Conservation (phyloP, 495 filamentous ascomycete species). For the Aspergillus mulundensis region DNA sequence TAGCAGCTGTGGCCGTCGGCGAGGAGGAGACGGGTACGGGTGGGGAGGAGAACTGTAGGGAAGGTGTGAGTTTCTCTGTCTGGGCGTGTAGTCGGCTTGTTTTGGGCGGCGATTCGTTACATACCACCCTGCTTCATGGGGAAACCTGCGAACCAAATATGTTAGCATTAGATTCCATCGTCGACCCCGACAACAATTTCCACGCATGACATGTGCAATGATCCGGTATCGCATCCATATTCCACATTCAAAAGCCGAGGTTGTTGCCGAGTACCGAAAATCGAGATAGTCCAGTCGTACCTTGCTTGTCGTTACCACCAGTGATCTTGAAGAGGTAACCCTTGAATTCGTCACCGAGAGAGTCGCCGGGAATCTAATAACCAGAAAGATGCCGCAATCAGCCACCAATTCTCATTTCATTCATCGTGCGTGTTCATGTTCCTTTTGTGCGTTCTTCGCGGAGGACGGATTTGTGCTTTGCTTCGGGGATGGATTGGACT, state of each 20-base stretch:
- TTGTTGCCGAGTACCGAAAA: background rate
- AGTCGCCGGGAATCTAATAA: constrained; percentile 65
- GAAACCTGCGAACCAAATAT: constrained; percentile 55
- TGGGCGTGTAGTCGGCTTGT: constrained; percentile 14
- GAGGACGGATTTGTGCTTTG: background rate
- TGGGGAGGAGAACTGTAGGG: constrained; percentile 71
- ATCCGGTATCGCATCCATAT: background rate
- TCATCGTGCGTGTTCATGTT: constrained; percentile 12
- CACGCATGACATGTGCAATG: background rate
- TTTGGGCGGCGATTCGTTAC: constrained; percentile 21
- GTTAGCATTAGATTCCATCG: constrained; percentile 22
- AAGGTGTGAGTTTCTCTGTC: constrained; percentile 27
- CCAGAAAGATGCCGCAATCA: constrained; percentile 34
- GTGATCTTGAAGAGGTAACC: constrained; percentile 90
- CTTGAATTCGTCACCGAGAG: constrained; percentile 96
- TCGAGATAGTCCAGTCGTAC: constrained; percentile 25
- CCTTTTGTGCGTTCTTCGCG: constrained; percentile 9
- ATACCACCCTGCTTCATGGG: constrained; percentile 98
- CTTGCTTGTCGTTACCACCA: constrained; percentile 99
- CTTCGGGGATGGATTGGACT: constrained; percentile 11
- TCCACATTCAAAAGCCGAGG: background rate
- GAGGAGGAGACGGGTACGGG: constrained; percentile 93
- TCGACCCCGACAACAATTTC: background rate
- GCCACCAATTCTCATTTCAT: constrained; percentile 25
- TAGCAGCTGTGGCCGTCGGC: constrained; percentile 87